Percentiles rank a stretch among this genome's conserved stretches.
phyloP scores from a whole-genome alignment of 371 early-diverging fungal genomes.

The Syncephalastrum contaminatum region DNA sequence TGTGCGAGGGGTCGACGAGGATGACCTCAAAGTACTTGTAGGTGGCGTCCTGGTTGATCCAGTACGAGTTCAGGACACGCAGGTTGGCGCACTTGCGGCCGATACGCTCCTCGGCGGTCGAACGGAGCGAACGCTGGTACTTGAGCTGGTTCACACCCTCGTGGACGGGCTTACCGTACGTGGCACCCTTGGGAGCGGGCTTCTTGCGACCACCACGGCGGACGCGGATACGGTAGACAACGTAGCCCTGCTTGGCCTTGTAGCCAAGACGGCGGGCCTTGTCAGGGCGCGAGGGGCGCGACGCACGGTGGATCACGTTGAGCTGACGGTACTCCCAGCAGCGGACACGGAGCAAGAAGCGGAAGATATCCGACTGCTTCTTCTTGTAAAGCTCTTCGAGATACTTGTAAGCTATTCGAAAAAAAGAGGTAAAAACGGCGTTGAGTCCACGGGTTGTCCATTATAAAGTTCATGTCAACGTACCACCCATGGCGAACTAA shows the following conservation, averaged over 20 bases:
- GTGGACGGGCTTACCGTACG: constrained; percentile 97
- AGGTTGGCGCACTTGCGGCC: constrained; percentile 94
- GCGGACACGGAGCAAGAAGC: constrained; percentile 97
- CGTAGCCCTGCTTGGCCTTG: constrained; percentile 99
- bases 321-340: constrained; percentile 99
- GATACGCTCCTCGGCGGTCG: constrained; percentile 96
- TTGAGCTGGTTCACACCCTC: constrained; percentile 99
- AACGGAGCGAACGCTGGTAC: constrained; percentile 90
- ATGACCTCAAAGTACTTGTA: constrained; percentile 99
- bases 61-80: constrained; percentile 98
- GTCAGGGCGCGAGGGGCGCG: constrained; percentile 98
- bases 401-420: constrained; percentile 82
- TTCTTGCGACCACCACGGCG: constrained; percentile 98
- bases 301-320: constrained; percentile 96
- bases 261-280: constrained; percentile 99
- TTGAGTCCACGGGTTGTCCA: background rate
- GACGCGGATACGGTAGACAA: constrained; percentile 97
- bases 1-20: constrained; percentile 96
- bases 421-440: background rate
- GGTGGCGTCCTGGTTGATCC: constrained; percentile 98
- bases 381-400: constrained; percentile 97
- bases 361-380: constrained; percentile 99
- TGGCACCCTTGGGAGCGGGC: constrained; percentile 96
- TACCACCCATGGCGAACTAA: constrained; percentile 27
- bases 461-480: constrained; percentile 5